Evolutionary conservation across 225 moss, liverwort and hornwort genomes (phyloP).

Genomic region (Pseudoscleropodium purum): DNA sequence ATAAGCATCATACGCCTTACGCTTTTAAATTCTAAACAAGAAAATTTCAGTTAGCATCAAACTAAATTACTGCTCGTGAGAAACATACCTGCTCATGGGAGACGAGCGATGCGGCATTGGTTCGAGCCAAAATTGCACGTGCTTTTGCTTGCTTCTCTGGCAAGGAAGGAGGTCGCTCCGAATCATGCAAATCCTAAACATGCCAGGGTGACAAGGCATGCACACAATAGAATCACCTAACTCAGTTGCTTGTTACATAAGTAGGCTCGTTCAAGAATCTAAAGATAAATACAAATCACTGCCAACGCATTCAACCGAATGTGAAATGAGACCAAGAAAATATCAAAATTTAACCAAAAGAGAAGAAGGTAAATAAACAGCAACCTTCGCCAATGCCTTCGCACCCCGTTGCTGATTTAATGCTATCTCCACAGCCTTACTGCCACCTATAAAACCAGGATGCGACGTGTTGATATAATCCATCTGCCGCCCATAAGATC

Average conservation of each 20-base stretch:
- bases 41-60: not conserved
- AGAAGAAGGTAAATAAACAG: not conserved
- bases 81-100: slow-evolving; percentile 77
- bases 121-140: slow-evolving; percentile 93
- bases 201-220: not conserved
- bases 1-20: not conserved
- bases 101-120: slow-evolving; percentile 71
- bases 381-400: slow-evolving; percentile 83
- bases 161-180: slow-evolving; percentile 63
- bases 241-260: not conserved
- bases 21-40: not conserved
- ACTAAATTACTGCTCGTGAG: not conserved
- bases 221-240: not conserved
- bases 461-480: slow-evolving; percentile 99
- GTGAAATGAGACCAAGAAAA: not conserved
- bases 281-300: not conserved
- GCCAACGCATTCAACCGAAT: not conserved
- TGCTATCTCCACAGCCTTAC: slow-evolving; percentile 95
- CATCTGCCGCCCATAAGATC: slow-evolving; percentile 52
- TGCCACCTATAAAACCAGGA: slow-evolving; percentile 97
- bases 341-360: not conserved
- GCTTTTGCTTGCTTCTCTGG: slow-evolving; percentile 87
- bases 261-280: not conserved
- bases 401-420: slow-evolving; percentile 83
- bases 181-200: slow-evolving; percentile 71